Conservation (phyloP, 106 monocot genomes). For the Acorus calamus region DNA sequence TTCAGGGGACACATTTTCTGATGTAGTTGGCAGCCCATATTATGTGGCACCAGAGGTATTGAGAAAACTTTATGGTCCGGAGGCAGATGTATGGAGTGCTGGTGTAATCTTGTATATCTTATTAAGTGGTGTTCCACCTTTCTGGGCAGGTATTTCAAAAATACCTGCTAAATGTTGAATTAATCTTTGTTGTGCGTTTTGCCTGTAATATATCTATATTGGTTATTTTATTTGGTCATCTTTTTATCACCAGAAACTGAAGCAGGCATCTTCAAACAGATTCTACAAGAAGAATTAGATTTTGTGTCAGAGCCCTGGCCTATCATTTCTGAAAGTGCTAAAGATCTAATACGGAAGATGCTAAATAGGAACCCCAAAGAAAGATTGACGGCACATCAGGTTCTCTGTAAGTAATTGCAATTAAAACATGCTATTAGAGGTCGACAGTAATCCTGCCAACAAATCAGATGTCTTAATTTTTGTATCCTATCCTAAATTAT, state of each 20-base stretch:
- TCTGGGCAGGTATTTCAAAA: conserved; percentile 62
- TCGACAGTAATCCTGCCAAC: no score
- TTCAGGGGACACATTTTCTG: conserved; percentile 58
- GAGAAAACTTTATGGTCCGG: conserved; percentile 65
- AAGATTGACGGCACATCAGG: no score
- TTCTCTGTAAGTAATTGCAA: no score
- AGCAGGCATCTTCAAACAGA: conserved; percentile 73
- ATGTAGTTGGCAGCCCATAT: conserved; percentile 90
- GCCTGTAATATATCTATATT: neutral
- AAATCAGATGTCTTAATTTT: no score
- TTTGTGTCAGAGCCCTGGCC: no score
- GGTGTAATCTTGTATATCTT: conserved; percentile 68
- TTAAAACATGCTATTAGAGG: neutral
- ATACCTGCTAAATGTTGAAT: neutral
- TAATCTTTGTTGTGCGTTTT: neutral
- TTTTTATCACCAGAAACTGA: conserved; percentile 58
- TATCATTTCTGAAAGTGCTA: no score
- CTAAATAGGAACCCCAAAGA: no score
- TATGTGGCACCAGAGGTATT: conserved; percentile 93
- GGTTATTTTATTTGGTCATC: conserved; percentile 4
- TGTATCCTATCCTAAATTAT: no score
- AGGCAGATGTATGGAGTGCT: conserved; percentile 86
- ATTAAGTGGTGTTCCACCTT: conserved; percentile 63
- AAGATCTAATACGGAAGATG: no score
- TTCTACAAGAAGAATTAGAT: conserved; percentile 26